Percentiles rank a stretch among this genome's conserved stretches.
Evolutionary conservation across 1,284 basidiomycete species (phyloP).

Genomic region (Moesziomyces parantarcticus): DNA sequence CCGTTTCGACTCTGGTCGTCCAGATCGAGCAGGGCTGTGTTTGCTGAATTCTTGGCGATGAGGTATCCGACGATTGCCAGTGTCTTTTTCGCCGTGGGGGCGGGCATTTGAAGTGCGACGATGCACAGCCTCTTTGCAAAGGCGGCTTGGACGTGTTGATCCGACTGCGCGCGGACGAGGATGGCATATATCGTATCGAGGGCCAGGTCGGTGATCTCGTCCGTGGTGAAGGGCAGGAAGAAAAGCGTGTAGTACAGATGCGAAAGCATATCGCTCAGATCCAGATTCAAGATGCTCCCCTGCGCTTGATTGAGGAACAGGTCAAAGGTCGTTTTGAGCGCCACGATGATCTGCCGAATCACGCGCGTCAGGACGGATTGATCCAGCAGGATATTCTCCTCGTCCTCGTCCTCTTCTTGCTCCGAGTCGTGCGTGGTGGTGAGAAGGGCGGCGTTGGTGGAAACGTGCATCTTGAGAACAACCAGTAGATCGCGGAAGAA

Average conservation of each 20-base stretch:
- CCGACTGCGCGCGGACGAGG: slow-evolving; percentile 81
- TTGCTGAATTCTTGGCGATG: slow-evolving; percentile 20
- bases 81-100: slow-evolving; percentile 3
- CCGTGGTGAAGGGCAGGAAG: slow-evolving; percentile 67
- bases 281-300: slow-evolving; percentile 83
- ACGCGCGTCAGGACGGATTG: slow-evolving; percentile 41
- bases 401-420: neutral
- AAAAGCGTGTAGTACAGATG: slow-evolving; percentile 76
- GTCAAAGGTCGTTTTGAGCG: slow-evolving; percentile 95
- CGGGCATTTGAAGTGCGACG: slow-evolving; percentile 23
- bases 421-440: neutral
- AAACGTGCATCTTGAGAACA: slow-evolving; percentile 83
- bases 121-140: slow-evolving; percentile 81
- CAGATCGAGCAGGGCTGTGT: slow-evolving; percentile 25
- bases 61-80: slow-evolving; percentile 16
- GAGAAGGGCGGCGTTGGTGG: slow-evolving; percentile 29
- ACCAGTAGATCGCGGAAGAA: slow-evolving; percentile 96
- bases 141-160: slow-evolving; percentile 57
- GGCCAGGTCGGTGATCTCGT: slow-evolving; percentile 19
- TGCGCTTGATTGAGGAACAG: slow-evolving; percentile 97
- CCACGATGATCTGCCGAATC: slow-evolving; percentile 79
- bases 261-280: slow-evolving; percentile 87
- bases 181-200: slow-evolving; percentile 69
- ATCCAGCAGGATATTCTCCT: slow-evolving; percentile 27
- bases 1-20: slow-evolving; percentile 34